phyloP scores from a whole-genome alignment of 2,329 filamentous ascomycete species.

The Bipolaris sorokiniana region DNA sequence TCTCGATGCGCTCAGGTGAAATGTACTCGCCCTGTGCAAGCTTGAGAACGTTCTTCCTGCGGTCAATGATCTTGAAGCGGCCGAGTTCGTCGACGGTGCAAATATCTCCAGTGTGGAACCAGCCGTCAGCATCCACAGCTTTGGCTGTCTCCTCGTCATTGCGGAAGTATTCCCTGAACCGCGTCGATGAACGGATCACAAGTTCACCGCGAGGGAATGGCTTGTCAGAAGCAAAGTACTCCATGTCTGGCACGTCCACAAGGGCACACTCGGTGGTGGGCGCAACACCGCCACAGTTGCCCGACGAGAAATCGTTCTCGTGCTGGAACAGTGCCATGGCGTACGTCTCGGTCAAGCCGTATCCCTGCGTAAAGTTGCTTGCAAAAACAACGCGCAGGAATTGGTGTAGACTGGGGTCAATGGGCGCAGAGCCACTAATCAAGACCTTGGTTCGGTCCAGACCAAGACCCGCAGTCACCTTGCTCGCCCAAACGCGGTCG shows the following conservation, averaged over 20 bases:
- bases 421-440: conserved; percentile 87
- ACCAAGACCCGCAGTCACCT: conserved; percentile 82
- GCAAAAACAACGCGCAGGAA: conserved; percentile 86
- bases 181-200: conserved; percentile 76
- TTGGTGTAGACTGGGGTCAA: conserved; percentile 85
- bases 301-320: conserved; percentile 72
- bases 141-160: conserved; percentile 87
- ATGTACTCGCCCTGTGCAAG: conserved; percentile 97
- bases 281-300: conserved; percentile 80
- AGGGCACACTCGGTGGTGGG: conserved; percentile 76
- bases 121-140: conserved; percentile 82
- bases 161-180: conserved; percentile 89
- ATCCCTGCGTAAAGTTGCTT: conserved; percentile 83
- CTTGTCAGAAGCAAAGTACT: conserved; percentile 86
- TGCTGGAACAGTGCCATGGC: conserved; percentile 75
- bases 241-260: conserved; percentile 88
- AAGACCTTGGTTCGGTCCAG: conserved; percentile 75
- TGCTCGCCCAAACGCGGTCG: conserved; percentile 88
- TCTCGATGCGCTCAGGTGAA: conserved; percentile 95
- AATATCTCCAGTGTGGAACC: conserved; percentile 97
- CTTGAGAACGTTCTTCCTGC: conserved; percentile 99
- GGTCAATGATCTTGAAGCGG: conserved; percentile 91
- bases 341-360: conserved; percentile 93
- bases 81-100: conserved; percentile 82
- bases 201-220: conserved; percentile 90